Evolutionary conservation across 2,329 filamentous ascomycete genomes (phyloP).

Genomic region (Fusarium sambucinum): DNA sequence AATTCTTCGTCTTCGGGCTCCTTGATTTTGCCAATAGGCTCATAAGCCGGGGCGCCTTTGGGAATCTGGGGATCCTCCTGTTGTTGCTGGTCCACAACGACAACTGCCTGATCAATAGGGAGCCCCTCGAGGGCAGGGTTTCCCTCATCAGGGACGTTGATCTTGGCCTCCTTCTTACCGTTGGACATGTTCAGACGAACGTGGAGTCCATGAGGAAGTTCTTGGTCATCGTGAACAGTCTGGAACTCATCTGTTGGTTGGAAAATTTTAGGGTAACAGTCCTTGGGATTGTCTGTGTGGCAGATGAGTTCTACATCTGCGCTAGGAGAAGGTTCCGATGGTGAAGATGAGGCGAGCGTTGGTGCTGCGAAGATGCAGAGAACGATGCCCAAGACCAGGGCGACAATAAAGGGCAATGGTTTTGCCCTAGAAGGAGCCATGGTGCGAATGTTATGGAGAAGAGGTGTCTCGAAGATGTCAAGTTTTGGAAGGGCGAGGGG

Average conservation of each 20-base stretch:
- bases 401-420: conserved; percentile 35
- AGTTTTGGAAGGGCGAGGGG: background rate
- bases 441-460: background rate
- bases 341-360: conserved; percentile 47
- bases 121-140: conserved; percentile 62
- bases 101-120: conserved; percentile 64
- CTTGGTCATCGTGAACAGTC: conserved; percentile 71
- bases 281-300: conserved; percentile 67
- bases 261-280: conserved; percentile 76
- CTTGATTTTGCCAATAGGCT: conserved; percentile 68
- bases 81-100: conserved; percentile 65
- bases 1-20: conserved; percentile 56
- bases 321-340: conserved; percentile 50
- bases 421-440: conserved; percentile 47
- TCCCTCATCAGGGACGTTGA: conserved; percentile 69
- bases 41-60: conserved; percentile 67
- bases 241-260: conserved; percentile 74
- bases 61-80: conserved; percentile 55
- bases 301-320: conserved; percentile 71
- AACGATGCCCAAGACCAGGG: conserved; percentile 47
- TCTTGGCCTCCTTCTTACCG: conserved; percentile 73
- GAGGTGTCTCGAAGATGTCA: background rate
- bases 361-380: conserved; percentile 46
- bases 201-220: conserved; percentile 74
- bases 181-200: conserved; percentile 74